A percentile compares a stretch with the other conserved stretches of the same genome.
Evolutionary conservation across 129 eudicot species (phyloP).

Genomic region (Daucus carota): DNA sequence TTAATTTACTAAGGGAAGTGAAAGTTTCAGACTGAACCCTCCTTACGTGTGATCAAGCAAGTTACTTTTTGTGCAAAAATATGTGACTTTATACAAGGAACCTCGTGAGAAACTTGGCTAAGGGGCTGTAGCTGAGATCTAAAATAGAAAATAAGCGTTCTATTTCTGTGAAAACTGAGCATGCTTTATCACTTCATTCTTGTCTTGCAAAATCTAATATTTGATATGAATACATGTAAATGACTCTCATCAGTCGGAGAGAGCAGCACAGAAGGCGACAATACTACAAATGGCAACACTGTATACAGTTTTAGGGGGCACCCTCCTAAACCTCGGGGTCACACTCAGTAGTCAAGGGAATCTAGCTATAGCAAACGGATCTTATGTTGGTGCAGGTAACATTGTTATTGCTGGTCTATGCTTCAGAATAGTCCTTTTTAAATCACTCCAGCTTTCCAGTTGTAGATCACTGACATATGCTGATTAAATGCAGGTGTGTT

Average conservation of each 20-base stretch:
- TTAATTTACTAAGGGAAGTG: neutral
- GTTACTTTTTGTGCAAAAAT: neutral
- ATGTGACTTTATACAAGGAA: neutral
- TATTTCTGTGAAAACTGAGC: neutral
- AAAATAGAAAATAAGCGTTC: neutral
- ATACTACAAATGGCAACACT: slow-evolving; percentile 90
- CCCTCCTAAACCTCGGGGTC: slow-evolving; percentile 70
- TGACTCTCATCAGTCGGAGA: slow-evolving; percentile 55
- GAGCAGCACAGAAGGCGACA: slow-evolving; percentile 92
- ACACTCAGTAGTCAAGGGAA: slow-evolving; percentile 64
- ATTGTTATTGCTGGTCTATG: neutral
- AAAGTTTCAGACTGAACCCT: neutral
- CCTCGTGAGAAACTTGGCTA: neutral
- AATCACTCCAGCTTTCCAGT: neutral
- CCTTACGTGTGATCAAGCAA: neutral
- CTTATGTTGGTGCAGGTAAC: slow-evolving; percentile 61
- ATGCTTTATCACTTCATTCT: neutral
- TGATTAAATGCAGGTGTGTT: slow-evolving; percentile 43
- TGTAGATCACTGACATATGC: neutral
- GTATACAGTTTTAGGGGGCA: slow-evolving; percentile 71
- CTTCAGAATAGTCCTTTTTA: slow-evolving; percentile 5
- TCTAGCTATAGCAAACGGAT: slow-evolving; percentile 59
- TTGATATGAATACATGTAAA: neutral
- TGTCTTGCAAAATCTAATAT: neutral
- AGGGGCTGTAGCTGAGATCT: neutral